Base-by-base conservation (phyloP, 352 stramenopile genomes). In the Aphanomyces invadans region DNA sequence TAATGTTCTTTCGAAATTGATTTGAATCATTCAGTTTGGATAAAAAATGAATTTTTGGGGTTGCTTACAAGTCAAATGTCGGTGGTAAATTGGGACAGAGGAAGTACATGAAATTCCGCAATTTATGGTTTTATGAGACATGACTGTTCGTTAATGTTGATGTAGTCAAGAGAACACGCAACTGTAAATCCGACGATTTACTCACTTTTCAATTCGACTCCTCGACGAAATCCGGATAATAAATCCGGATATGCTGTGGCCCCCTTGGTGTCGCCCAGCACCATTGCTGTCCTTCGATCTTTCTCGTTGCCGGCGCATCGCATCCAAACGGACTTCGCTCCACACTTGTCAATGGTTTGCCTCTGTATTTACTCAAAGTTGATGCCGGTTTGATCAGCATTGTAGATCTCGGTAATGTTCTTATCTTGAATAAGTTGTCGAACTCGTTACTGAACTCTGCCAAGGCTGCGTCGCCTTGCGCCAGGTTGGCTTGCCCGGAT, bases 241-340 rank as follows among this genome's bases (percentile, higher is more conserved):
- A 29, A 31, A 54, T 54, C 46, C 46, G 36, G 36, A 42, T 42
- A 42, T 42, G 36, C 7, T 15, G 36, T 42, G 25, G 42, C 69
- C 4, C 69, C 60, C 4, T 64, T 52, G 2, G 51, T 73, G 39
- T 66, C 60, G 1, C 44, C 73, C 3, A 73, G 39, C 4, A 77
- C 39, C 71, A 77, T 78, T 4, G 38, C 59, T 0, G 66, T 76
- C 3, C 69, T 44, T 0, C 65, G 48, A 4, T 79, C 69, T 42
- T 80, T 79, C 26, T 59, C 31, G 71, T 74, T 0, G 45, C 71
- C 3, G 39, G 53, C 11, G 42, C 56, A 72, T 0, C 52, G 5
- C 31, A 77, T 44, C 72, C 70, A 80, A 1, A 80, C 67, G 0
- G 69, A 74, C 5, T 73, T 65, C 0, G 38, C 36, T 2, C 70